Conservation (phyloP, 2,329 filamentous ascomycete species). For the Rhytidhysteron rufulum region DNA sequence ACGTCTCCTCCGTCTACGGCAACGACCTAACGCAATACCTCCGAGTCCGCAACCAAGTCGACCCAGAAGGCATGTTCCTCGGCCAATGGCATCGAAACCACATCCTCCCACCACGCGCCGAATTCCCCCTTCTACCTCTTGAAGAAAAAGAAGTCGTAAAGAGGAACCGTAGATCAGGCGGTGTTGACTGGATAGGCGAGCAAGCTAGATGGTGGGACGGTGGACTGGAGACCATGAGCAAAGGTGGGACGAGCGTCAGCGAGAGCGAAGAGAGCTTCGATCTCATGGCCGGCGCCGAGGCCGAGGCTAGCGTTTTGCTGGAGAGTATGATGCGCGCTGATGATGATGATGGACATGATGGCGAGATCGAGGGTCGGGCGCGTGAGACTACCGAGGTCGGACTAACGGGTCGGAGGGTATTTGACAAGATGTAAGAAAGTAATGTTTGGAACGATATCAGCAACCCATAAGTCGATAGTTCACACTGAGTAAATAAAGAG, state of each 20-base stretch:
- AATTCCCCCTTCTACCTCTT: slow-evolving; percentile 28
- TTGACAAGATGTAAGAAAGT: slow-evolving; percentile 26
- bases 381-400: neutral
- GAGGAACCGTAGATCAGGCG: slow-evolving; percentile 24
- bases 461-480: no score
- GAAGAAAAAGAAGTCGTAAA: slow-evolving; percentile 43
- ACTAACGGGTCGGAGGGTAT: slow-evolving; percentile 18
- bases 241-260: slow-evolving; percentile 24
- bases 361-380: slow-evolving; percentile 16
- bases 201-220: slow-evolving; percentile 34
- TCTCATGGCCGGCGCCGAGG: slow-evolving; percentile 43
- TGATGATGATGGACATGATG: slow-evolving; percentile 7
- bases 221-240: slow-evolving; percentile 24
- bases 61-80: slow-evolving; percentile 82
- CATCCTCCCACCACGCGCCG: slow-evolving; percentile 27
- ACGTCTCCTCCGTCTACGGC: slow-evolving; percentile 67
- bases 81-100: slow-evolving; percentile 80
- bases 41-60: slow-evolving; percentile 63
- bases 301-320: slow-evolving; percentile 32
- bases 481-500: no score
- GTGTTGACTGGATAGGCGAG: slow-evolving; percentile 37
- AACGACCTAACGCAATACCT: slow-evolving; percentile 64
- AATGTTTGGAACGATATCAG: no score
- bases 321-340: slow-evolving; percentile 25
- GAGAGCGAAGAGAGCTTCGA: slow-evolving; percentile 41